Evolutionary conservation across 1,284 basidiomycete species (phyloP), one percentile per base, ranked within the genome.

Genomic region (Moniliella sp.): DNA sequence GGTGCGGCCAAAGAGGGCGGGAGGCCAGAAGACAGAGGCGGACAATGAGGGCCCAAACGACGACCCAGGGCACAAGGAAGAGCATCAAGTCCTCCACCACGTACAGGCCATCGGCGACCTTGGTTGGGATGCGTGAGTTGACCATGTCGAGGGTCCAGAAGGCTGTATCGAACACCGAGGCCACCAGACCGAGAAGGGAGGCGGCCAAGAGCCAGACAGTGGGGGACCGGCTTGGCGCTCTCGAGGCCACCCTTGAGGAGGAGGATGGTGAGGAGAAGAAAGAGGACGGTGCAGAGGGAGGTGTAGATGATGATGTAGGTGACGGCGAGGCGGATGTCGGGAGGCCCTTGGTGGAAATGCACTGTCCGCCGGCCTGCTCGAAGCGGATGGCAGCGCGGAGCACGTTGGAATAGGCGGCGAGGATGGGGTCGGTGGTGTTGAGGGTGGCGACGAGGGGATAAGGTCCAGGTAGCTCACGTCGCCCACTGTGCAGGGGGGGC

Each of bases 271-370:
- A 46, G 36, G 11, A 48, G 35, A 8, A 45, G 36, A 23, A 48
- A 48, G 33, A 48, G 46, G 3, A 48, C 36, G 2, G 46, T 45
- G 8, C 41, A 39, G 18, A 45, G 40, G 35, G 42, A 43, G 9
- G 40, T 42, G 39, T 48, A 48, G 31, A 48, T 39, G 23, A 48
- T 48, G 35, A 48, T 46, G 28, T 45, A 46, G 26, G 40, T 40
- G 31, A 46, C 43, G 18, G 43, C 45, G 26, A 33, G 41, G 25
- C 42, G 34, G 21, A 47, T 43, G 10, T n/a, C n/a, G n/a, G n/a
- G n/a, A n/a, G n/a, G n/a, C n/a, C n/a, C n/a, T n/a, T n/a, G n/a
- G n/a, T n/a, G n/a, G n/a, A n/a, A n/a, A n/a, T n/a, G n/a, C n/a
- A n/a, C n/a, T n/a, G n/a, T n/a, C n/a, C n/a, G n/a, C n/a, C n/a